Percentiles rank a stretch among this genome's conserved stretches.
phyloP scores from a whole-genome alignment of 2,329 filamentous ascomycete species.

The Paecilomyces variotii region DNA sequence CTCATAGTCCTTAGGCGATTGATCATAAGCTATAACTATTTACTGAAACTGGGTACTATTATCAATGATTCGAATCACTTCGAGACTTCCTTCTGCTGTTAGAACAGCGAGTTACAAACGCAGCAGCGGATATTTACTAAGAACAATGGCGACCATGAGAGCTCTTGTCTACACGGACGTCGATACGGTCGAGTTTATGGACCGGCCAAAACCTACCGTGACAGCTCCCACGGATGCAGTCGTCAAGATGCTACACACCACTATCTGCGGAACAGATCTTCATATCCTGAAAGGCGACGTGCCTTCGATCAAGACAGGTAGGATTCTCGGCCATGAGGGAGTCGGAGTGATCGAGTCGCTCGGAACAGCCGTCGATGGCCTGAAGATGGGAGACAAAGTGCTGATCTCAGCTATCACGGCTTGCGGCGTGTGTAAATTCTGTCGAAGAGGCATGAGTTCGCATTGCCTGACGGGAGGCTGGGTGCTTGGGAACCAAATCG shows the following conservation, averaged over 20 bases:
- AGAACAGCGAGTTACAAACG: background rate
- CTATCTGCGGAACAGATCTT: conserved; percentile 48
- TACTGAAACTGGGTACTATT: background rate
- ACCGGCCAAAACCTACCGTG: conserved; percentile 35
- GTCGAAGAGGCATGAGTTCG: conserved; percentile 45
- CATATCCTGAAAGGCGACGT: conserved; percentile 49
- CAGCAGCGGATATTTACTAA: background rate
- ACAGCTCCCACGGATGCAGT: conserved; percentile 39
- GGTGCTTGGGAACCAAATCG: conserved; percentile 46
- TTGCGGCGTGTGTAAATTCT: conserved; percentile 46
- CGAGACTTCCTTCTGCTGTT: background rate
- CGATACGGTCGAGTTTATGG: conserved; percentile 17
- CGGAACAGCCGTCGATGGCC: conserved; percentile 38
- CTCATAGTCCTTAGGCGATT: background rate
- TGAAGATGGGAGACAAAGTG: conserved; percentile 45
- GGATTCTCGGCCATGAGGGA: conserved; percentile 47
- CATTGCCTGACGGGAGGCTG: conserved; percentile 49
- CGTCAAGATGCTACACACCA: conserved; percentile 38
- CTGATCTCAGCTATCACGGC: conserved; percentile 46
- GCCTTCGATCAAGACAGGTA: conserved; percentile 37
- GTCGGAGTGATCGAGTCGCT: conserved; percentile 42
- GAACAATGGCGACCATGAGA: conserved; percentile 29
- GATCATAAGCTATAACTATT: background rate
- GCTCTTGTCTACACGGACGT: conserved; percentile 35
- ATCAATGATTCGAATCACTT: background rate